Conservation (phyloP, 306 rosid genomes). For the Ammopiptanthus mongolicus region DNA sequence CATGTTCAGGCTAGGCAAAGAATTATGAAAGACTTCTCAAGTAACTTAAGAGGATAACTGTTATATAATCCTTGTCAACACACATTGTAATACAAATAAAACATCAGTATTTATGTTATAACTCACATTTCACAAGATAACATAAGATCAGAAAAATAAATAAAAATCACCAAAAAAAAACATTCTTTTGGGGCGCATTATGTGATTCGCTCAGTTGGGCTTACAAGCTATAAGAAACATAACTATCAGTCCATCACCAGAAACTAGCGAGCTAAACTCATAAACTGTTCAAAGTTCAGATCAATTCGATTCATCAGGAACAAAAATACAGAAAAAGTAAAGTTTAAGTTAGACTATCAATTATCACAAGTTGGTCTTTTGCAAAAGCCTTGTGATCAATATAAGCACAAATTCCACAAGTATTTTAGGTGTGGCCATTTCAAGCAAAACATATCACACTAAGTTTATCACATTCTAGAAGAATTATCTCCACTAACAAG, state of each 20-base stretch:
- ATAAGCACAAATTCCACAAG: neutral
- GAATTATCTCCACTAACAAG: neutral
- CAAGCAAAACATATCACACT: neutral
- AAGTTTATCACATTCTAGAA: neutral
- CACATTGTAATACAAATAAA: neutral
- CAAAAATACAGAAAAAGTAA: neutral
- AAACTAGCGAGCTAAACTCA: neutral
- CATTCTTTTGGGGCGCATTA: neutral
- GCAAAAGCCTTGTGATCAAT: neutral
- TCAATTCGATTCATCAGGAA: neutral
- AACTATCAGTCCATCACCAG: neutral
- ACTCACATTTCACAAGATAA: neutral
- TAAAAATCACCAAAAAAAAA: neutral
- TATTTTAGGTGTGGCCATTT: neutral
- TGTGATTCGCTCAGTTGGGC: neutral
- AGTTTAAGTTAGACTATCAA: neutral
- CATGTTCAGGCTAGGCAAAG: neutral
- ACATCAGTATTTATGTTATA: neutral
- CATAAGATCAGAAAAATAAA: neutral
- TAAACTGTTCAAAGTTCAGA: neutral
- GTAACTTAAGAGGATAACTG: neutral
- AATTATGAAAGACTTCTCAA: neutral
- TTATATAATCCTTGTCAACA: neutral
- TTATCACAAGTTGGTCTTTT: neutral
- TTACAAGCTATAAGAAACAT: neutral